Base-by-base conservation (phyloP, 768 basidiomycete species). In the Mrakia hoshinonis region DNA sequence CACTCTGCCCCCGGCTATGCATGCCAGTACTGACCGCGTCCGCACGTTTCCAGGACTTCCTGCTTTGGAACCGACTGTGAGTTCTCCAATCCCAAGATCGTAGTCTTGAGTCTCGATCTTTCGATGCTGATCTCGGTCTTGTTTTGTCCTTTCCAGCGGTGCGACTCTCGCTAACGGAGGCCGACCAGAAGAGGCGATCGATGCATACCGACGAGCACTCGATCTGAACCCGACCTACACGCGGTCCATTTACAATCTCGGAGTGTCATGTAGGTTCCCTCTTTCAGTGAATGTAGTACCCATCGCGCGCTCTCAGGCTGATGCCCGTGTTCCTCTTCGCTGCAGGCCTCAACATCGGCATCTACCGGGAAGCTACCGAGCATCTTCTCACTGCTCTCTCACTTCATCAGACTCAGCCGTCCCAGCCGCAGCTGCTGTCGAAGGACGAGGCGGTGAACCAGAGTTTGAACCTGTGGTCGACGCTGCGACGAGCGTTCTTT, bases 221-320 rank as follows among this genome's bases (percentile, higher is more conserved):
- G 87, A 87, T 76, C 81, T 97, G 60, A 86, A 92, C 48, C 96
- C 96, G 34, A 94, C 92, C 0, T 99, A 96, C 79, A 98, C 96
- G 0, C 87, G 96, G 13, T 96, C 94, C 12, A 91, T 97, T 29
- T 97, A 95, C 78, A 99, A 99, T 76, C 91, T 99, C 46, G 96
- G 94, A 54, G 96, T 99, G 34, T 93, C 94, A 26, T 99, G 93
- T 93, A 77, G 76, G 91, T 85, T 4, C 49, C 60, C 11, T 15
- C 46, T 49, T 29, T 3, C 18, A 5, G 1, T 10, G 24, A 13
- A 34, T 43, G 18, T 52, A 24, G 36, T 22, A n/a, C 26, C 11
- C 22, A 49, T 46, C 22, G 18, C 22, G 20, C n/a, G 11, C 11
- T 5, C 43, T 60, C 4, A 31, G n/a, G n/a, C n/a, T n/a, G n/a